Conservation (phyloP, 75 land plant genomes). For the Selaginella tamariscina region DNA sequence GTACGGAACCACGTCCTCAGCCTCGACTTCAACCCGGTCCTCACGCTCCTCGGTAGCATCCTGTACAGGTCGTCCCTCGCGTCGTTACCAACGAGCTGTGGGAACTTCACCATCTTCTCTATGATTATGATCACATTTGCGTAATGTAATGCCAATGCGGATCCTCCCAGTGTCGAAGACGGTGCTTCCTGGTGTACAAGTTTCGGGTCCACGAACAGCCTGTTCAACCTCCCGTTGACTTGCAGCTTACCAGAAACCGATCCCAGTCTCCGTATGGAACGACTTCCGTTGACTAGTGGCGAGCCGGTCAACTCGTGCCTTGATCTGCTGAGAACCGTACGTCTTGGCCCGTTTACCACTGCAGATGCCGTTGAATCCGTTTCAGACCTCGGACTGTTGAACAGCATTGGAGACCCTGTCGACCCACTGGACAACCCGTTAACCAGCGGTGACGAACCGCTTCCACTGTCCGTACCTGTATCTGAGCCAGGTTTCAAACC, state of each 20-base stretch:
- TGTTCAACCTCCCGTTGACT: conserved; percentile 7
- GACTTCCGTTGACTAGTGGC: too few relatives aligned
- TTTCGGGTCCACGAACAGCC: conserved; percentile 38
- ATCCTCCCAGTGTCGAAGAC: conserved; percentile 74
- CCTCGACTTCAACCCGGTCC: conserved; percentile 41
- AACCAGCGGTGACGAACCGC: too few relatives aligned
- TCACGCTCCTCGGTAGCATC: conserved; percentile 82
- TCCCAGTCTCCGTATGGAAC: neutral
- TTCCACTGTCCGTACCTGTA: too few relatives aligned
- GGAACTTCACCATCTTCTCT: conserved; percentile 76
- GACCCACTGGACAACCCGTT: too few relatives aligned
- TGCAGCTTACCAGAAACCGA: too few relatives aligned
- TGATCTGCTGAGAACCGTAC: neutral
- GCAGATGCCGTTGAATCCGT: too few relatives aligned
- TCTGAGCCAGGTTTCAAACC: too few relatives aligned
- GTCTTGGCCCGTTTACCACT: neutral
- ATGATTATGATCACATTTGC: conserved; percentile 87
- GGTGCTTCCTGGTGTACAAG: conserved; percentile 47
- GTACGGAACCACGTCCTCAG: conserved; percentile 31
- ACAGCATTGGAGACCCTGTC: too few relatives aligned
- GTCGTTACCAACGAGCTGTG: conserved; percentile 85
- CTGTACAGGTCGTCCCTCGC: conserved; percentile 89
- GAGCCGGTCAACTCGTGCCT: conserved; percentile 13
- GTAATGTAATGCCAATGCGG: conserved; percentile 87
- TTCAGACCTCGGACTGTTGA: too few relatives aligned